phyloP scores from a whole-genome alignment of 2,329 filamentous ascomycete species.

The Hypoxylon sp. region DNA sequence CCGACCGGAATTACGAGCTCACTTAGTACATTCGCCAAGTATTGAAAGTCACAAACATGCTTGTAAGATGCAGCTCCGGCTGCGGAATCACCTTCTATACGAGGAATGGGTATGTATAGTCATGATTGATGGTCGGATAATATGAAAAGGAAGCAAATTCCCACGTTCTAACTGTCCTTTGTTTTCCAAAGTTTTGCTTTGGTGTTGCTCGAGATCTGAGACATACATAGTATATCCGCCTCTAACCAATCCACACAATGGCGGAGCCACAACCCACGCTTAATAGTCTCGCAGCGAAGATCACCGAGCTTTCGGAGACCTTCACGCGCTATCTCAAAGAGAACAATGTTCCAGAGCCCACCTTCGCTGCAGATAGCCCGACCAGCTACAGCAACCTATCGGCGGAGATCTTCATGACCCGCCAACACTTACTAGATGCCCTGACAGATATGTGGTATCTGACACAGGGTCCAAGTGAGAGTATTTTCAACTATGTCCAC shows the following conservation, averaged over 20 bases:
- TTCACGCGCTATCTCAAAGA: conserved; percentile 60
- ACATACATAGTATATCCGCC: conserved; percentile 16
- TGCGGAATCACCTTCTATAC: conserved; percentile 25
- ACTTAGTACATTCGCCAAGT: conserved; percentile 1
- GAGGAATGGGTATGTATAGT: conserved; percentile 1
- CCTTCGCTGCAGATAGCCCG: conserved; percentile 61
- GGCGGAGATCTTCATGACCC: conserved; percentile 60
- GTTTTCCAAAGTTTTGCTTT: background rate
- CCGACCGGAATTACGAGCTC: conserved; percentile 17
- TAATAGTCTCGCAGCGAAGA: conserved; percentile 61
- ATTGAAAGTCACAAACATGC: conserved; percentile 1
- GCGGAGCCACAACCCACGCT: conserved; percentile 56
- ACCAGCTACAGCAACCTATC: conserved; percentile 60
- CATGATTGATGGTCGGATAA: background rate
- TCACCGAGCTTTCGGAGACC: conserved; percentile 60
- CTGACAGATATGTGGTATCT: conserved; percentile 64
- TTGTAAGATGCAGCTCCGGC: conserved; percentile 28
- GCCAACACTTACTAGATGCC: conserved; percentile 62
- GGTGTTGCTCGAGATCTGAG: conserved; percentile 1
- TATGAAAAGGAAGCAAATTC: conserved; percentile 24
- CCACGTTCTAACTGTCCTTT: conserved; percentile 2
- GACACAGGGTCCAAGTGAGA: conserved; percentile 65
- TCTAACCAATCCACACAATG: conserved; percentile 48
- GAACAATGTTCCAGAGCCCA: conserved; percentile 60
- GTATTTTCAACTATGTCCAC: conserved; percentile 62